Conservation (phyloP, 345 rosid genomes). For the Eucalyptus polyanthemos region DNA sequence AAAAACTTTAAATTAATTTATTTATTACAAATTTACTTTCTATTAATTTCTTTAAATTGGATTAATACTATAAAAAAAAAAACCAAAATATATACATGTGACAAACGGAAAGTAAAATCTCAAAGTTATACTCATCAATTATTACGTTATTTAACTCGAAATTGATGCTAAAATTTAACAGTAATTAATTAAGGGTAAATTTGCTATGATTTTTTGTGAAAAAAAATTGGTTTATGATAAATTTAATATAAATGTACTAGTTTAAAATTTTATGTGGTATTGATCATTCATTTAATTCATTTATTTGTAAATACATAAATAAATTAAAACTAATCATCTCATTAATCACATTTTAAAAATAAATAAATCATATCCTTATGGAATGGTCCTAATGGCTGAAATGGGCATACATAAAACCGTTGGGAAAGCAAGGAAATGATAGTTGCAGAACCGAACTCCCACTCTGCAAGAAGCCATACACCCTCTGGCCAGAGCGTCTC, state of each 20-base stretch:
- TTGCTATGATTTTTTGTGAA: accelerated
- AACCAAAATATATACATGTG: accelerated
- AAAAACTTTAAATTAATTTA: accelerated
- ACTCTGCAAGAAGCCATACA: neutral
- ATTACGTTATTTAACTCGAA: accelerated
- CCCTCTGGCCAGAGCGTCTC: neutral
- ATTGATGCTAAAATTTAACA: accelerated
- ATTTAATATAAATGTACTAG: accelerated
- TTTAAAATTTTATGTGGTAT: accelerated
- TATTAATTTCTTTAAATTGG: accelerated
- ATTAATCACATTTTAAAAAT: neutral
- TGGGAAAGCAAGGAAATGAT: neutral
- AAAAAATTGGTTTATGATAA: accelerated
- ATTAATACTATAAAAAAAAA: no score
- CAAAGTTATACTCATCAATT: no score
- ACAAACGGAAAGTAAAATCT: accelerated
- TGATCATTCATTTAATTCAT: no score
- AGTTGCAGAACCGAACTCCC: neutral
- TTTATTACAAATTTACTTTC: accelerated
- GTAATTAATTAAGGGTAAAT: neutral
- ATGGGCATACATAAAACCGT: neutral
- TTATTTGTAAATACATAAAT: neutral
- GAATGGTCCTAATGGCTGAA: neutral
- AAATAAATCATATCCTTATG: neutral
- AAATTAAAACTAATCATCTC: neutral